These are phyloP conservation scores for Tetrapyrgos nigripes DNA, from an alignment of 1,284 basidiomycete genomes.

Conservation along the genomic window DNA sequence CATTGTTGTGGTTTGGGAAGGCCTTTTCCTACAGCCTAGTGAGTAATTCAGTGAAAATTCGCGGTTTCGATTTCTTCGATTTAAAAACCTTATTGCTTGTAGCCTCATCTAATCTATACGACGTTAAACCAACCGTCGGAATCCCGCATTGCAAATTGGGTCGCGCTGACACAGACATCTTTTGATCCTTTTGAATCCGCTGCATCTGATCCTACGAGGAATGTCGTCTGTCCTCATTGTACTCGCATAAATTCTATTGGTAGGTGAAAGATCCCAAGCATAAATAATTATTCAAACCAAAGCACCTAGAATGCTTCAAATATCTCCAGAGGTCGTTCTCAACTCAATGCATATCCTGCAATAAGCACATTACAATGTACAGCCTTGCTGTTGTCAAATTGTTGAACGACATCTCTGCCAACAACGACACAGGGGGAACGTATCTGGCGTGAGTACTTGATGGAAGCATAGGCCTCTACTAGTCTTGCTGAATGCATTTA, in stretches of 20 bases:
- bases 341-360: constrained; percentile 33
- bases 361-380: constrained; percentile 37
- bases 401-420: constrained; percentile 35
- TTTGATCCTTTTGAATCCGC: constrained; percentile 5
- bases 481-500: background rate
- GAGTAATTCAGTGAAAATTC: constrained; percentile 8
- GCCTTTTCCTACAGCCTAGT: constrained; percentile 36
- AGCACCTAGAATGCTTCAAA: constrained; percentile 33
- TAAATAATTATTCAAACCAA: constrained; percentile 34
- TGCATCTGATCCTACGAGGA: background rate
- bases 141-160: background rate
- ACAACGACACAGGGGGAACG: constrained; percentile 11
- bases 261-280: constrained; percentile 17
- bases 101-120: constrained; percentile 3
- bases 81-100: no score
- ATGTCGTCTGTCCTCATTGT: background rate
- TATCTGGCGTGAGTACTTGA: constrained; percentile 35
- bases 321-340: constrained; percentile 45
- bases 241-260: background rate
- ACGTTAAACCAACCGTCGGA: constrained; percentile 17
- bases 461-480: background rate
- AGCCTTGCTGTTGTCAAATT: constrained; percentile 42
- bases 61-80: no score
- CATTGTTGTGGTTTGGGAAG: constrained; percentile 26
- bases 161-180: background rate